Conservation (phyloP, 495 filamentous ascomycete genomes). For the Hypoxylon fuscum region DNA sequence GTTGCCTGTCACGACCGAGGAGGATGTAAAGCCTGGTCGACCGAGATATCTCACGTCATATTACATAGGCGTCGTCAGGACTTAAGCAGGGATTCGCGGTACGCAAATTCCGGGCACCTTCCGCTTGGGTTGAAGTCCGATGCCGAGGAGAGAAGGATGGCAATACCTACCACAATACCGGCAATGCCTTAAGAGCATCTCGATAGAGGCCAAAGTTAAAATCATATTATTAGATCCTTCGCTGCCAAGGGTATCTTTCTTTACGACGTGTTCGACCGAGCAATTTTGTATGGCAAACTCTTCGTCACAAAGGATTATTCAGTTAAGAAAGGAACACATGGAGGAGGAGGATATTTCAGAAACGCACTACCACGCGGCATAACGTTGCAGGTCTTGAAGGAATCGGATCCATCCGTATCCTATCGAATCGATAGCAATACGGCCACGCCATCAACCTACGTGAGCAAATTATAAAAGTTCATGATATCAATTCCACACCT, state of each 20-base stretch:
- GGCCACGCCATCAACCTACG: slow-evolving; percentile 17
- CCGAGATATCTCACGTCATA: slow-evolving; percentile 43
- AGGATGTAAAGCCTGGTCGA: slow-evolving; percentile 33
- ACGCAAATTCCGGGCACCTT: slow-evolving; percentile 17
- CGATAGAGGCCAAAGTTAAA: slow-evolving; percentile 15
- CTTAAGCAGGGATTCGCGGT: slow-evolving; percentile 5
- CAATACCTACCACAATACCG: slow-evolving; percentile 5
- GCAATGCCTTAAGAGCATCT: slow-evolving; percentile 4
- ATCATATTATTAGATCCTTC: slow-evolving; percentile 17
- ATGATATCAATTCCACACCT: slow-evolving; percentile 6
- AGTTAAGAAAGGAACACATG: background rate
- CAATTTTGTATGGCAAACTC: background rate
- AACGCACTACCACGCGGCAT: slow-evolving; percentile 5
- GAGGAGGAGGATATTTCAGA: background rate
- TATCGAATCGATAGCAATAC: slow-evolving; percentile 5
- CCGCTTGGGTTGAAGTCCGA: slow-evolving; percentile 11
- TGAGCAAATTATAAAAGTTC: background rate
- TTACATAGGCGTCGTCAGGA: slow-evolving; percentile 23
- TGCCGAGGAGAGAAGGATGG: slow-evolving; percentile 25
- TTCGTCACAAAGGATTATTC: too few relatives aligned
- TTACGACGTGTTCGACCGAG: background rate
- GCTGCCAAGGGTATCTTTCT: slow-evolving; percentile 8
- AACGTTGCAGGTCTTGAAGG: slow-evolving; percentile 26
- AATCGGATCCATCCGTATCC: slow-evolving; percentile 5
- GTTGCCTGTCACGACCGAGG: slow-evolving; percentile 25